These are phyloP conservation scores for Plenodomus biglobosus DNA, from an alignment of 2,329 filamentous ascomycete genomes.

Conservation along the genomic window DNA sequence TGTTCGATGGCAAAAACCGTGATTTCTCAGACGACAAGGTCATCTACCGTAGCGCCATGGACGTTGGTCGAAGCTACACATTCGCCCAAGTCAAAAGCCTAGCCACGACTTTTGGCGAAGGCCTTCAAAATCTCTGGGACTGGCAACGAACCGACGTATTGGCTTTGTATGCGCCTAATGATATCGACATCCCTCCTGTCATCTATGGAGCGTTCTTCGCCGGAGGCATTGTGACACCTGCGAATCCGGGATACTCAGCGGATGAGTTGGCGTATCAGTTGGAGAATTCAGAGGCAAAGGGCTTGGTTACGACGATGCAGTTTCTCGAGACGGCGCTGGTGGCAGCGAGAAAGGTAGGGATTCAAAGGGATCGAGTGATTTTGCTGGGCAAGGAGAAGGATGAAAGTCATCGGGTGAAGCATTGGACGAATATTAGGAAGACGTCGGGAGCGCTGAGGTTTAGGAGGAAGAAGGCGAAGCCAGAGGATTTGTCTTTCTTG, in stretches of 20 bases:
- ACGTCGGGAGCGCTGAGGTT: slow-evolving; percentile 61
- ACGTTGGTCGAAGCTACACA: slow-evolving; percentile 57
- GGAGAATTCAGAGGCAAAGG: slow-evolving; percentile 72
- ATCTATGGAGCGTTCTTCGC: slow-evolving; percentile 80
- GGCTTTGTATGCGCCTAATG: slow-evolving; percentile 79
- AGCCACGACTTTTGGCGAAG: slow-evolving; percentile 73
- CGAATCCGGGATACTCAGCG: slow-evolving; percentile 81
- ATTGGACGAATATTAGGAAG: slow-evolving; percentile 71
- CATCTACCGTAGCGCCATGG: slow-evolving; percentile 21
- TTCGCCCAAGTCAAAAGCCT: slow-evolving; percentile 65
- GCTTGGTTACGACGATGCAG: slow-evolving; percentile 69
- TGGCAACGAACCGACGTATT: slow-evolving; percentile 84
- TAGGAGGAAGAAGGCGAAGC: slow-evolving; percentile 60
- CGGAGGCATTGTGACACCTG: slow-evolving; percentile 75
- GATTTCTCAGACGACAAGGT: slow-evolving; percentile 28
- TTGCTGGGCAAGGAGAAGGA: slow-evolving; percentile 71
- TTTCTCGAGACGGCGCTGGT: slow-evolving; percentile 65
- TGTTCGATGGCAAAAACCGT: slow-evolving; percentile 25
- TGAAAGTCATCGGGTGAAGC: slow-evolving; percentile 60
- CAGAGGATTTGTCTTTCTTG: slow-evolving; percentile 77
- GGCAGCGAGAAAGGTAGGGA: slow-evolving; percentile 68
- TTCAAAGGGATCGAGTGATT: slow-evolving; percentile 70
- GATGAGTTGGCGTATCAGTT: slow-evolving; percentile 84
- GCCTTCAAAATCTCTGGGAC: slow-evolving; percentile 69
- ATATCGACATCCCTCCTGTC: slow-evolving; percentile 74